phyloP scores from a whole-genome alignment of 2,329 filamentous ascomycete species.

The Ceratocystiopsis sp. region DNA sequence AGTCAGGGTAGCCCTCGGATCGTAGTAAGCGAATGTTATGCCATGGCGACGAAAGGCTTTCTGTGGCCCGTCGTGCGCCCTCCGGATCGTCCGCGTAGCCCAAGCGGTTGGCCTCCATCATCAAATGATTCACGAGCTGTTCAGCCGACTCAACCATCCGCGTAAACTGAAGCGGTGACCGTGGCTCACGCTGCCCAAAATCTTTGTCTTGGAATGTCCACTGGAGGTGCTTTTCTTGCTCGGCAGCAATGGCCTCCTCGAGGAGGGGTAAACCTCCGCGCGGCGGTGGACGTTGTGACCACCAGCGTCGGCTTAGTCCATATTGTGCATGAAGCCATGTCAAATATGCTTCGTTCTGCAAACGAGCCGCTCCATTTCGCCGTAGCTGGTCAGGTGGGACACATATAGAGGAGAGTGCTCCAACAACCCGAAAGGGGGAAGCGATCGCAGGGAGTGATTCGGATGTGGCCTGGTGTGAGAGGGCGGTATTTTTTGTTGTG shows the following conservation, averaged over 20 bases:
- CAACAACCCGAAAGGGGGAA: too few relatives aligned
- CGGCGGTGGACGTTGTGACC: constrained; percentile 2
- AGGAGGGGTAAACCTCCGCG: constrained; percentile 1
- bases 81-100: constrained; percentile 10
- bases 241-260: constrained; percentile 4
- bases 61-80: constrained; percentile 7
- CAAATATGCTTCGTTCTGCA: constrained; percentile 4
- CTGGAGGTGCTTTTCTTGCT: neutral
- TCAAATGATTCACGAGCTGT: constrained; percentile 15
- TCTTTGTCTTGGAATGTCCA: too few relatives aligned
- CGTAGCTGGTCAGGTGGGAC: constrained; percentile 2
- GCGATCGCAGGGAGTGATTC: too few relatives aligned
- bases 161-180: constrained; percentile 3
- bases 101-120: constrained; percentile 14
- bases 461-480: too few relatives aligned
- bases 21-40: constrained; percentile 17
- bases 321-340: constrained; percentile 7
- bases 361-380: neutral
- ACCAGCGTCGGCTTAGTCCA: constrained; percentile 6
- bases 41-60: constrained; percentile 16
- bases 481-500: too few relatives aligned
- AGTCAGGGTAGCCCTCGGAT: constrained; percentile 18
- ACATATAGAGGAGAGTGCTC: constrained; percentile 1
- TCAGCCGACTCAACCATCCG: constrained; percentile 11
- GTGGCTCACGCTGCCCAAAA: constrained; percentile 15